Percentiles rank a stretch among this genome's conserved stretches.
Conservation (phyloP, 2,329 filamentous ascomycete genomes). For the Proliferodiscus dingleyae region DNA sequence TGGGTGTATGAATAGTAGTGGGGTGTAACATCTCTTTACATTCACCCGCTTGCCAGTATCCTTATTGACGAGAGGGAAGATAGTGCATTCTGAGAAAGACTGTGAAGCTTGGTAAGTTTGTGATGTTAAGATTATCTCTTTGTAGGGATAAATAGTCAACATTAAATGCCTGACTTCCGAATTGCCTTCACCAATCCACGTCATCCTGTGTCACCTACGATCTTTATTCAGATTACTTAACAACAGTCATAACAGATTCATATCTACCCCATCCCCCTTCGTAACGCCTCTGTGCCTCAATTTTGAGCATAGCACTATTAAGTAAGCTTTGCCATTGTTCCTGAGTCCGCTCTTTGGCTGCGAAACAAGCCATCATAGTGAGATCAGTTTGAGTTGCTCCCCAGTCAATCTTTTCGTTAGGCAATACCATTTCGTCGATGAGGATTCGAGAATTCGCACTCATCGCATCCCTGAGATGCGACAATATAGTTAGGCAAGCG, state of each 20-base stretch:
- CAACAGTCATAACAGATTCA: not conserved
- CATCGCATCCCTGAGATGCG: not conserved
- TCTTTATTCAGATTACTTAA: not conserved
- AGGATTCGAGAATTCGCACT: conserved; percentile 32
- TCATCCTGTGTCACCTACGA: not conserved
- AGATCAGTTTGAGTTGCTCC: conserved; percentile 33
- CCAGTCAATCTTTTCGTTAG: conserved; percentile 24
- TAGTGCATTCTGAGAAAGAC: too few species aligned
- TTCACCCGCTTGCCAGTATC: too few species aligned
- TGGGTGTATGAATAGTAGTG: too few species aligned
- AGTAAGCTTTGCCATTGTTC: conserved; percentile 26
- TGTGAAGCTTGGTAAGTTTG: too few species aligned
- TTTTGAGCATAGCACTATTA: not conserved
- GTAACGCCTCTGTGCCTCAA: not conserved
- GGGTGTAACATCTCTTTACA: too few species aligned
- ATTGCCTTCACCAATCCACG: not conserved
- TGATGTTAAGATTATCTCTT: too few species aligned
- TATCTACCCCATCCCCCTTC: not conserved
- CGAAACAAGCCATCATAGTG: conserved; percentile 33
- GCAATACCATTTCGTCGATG: conserved; percentile 34
- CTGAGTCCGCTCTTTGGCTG: conserved; percentile 32
- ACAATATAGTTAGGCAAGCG: not conserved
- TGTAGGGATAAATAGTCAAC: too few species aligned
- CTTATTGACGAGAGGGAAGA: too few species aligned
- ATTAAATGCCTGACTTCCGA: not conserved